These are phyloP conservation scores for Spinacia oleracea DNA, from an alignment of 179 eudicot species.

Conservation along the genomic window DNA sequence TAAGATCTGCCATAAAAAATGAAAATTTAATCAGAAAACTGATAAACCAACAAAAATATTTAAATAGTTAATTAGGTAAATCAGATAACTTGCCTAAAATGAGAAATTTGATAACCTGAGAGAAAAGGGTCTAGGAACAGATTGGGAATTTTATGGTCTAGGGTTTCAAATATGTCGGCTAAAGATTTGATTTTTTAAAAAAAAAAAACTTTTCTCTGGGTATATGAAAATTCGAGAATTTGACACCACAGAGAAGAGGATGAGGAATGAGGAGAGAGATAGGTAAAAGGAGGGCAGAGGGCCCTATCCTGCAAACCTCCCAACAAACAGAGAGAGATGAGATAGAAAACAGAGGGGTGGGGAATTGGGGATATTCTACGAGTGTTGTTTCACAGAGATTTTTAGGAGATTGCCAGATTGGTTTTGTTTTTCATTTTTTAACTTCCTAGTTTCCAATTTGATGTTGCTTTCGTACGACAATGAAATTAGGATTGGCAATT, in stretches of 20 bases:
- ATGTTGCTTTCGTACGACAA: too few species aligned
- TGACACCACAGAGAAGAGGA: neutral
- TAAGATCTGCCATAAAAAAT: conserved; percentile 26
- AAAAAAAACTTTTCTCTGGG: conserved; percentile 15
- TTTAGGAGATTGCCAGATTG: too few species aligned
- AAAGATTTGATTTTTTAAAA: neutral
- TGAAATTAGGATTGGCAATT: too few species aligned
- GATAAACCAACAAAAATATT: neutral
- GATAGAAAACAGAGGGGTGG: neutral
- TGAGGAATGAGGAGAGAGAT: conserved; percentile 15
- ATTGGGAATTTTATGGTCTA: neutral
- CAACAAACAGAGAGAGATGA: conserved; percentile 12
- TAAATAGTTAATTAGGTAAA: neutral
- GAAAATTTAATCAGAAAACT: neutral
- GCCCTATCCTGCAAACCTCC: conserved; percentile 27
- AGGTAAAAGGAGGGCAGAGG: neutral
- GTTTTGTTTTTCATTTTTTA: too few species aligned
- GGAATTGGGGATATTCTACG: too few species aligned
- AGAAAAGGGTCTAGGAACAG: neutral
- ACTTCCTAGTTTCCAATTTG: too few species aligned
- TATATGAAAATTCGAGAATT: neutral
- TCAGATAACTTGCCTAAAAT: conserved; percentile 16
- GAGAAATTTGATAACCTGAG: neutral
- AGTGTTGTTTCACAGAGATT: too few species aligned
- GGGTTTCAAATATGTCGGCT: conserved; percentile 23